Percentiles rank a stretch among this genome's conserved stretches.
Evolutionary conservation across 306 rosid genomes (phyloP).

Genomic region (Cicer bijugum): DNA sequence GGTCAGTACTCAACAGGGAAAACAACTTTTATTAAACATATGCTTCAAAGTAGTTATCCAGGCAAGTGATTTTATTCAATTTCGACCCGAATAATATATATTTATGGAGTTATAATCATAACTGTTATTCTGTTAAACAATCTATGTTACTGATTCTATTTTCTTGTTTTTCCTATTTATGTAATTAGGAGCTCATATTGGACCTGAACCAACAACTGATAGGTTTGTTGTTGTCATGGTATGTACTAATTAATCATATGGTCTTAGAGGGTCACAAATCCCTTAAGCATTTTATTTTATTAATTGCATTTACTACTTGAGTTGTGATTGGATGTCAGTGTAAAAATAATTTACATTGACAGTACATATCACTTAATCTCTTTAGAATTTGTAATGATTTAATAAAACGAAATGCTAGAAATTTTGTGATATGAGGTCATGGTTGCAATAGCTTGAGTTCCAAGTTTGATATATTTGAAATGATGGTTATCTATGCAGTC

Average conservation of each 20-base stretch:
- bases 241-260: conserved; percentile 30
- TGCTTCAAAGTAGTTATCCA: conserved; percentile 83
- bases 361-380: too few relatives aligned
- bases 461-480: conserved; percentile 5
- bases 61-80: conserved; percentile 54
- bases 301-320: too few relatives aligned
- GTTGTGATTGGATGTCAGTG: too few relatives aligned
- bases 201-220: conserved; percentile 99
- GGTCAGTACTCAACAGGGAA: conserved; percentile 99
- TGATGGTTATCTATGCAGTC: conserved; percentile 57
- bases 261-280: conserved; percentile 18
- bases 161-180: conserved; percentile 25
- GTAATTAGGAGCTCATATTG: conserved; percentile 90
- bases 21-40: conserved; percentile 93
- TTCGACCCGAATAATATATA: conserved; percentile 16
- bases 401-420: too few relatives aligned
- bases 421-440: not conserved
- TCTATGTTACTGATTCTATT: conserved; percentile 16
- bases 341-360: too few relatives aligned
- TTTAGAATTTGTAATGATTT: too few relatives aligned
- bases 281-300: too few relatives aligned
- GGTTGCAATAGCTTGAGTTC: not conserved
- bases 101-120: not conserved
- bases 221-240: conserved; percentile 99
- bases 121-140: not conserved